Conservation (phyloP, 257 asterid species). For the Linderniella brevidens region DNA sequence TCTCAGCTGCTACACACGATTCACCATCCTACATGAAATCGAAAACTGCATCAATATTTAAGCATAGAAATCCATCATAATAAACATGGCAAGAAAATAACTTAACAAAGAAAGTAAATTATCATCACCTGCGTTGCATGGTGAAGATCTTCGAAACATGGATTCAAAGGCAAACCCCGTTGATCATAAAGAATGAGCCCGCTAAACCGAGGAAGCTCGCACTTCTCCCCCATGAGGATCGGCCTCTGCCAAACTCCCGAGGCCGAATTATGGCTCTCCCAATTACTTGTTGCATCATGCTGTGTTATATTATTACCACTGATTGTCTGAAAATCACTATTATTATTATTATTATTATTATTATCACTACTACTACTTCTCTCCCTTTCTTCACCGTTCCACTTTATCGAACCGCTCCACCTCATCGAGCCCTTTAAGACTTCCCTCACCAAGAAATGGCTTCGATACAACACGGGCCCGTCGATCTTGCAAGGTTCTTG, state of each 20-base stretch:
- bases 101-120: neutral
- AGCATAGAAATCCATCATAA: no score
- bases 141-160: slow-evolving; percentile 7
- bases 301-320: slow-evolving; percentile 14
- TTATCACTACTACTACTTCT: no score
- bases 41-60: no score
- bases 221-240: slow-evolving; percentile 78
- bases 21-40: no score
- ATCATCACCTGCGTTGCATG: slow-evolving; percentile 26
- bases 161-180: slow-evolving; percentile 42
- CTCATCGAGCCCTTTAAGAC: slow-evolving; percentile 13
- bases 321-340: neutral
- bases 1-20: neutral
- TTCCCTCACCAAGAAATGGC: no score
- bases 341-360: no score
- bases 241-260: slow-evolving; percentile 84
- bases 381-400: slow-evolving; percentile 14
- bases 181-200: slow-evolving; percentile 75
- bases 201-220: slow-evolving; percentile 73
- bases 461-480: no score
- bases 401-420: slow-evolving; percentile 41
- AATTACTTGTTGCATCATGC: slow-evolving; percentile 17
- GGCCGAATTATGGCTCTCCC: slow-evolving; percentile 45
- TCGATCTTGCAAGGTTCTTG: no score
- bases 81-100: no score